Evolutionary conservation across 202 grass and related monocot genomes (phyloP).

Genomic region (Bolboschoenoplectus hybrid): DNA sequence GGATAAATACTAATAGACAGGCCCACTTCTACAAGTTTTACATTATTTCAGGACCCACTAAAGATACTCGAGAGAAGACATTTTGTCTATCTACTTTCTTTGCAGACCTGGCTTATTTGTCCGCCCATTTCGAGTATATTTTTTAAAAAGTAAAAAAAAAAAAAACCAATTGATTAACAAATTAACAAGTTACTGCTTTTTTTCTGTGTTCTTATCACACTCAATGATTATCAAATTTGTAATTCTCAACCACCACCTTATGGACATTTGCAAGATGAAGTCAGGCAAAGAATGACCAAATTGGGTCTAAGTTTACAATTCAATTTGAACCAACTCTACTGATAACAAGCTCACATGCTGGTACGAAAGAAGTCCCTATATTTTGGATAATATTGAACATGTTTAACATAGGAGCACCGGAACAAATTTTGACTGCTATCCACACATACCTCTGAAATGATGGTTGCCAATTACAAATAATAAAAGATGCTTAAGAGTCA

Average conservation of each 20-base stretch:
- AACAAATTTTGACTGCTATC: constrained; percentile 2
- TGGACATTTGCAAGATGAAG: background rate
- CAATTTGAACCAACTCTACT: background rate
- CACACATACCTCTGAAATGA: background rate
- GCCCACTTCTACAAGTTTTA: constrained; percentile 13
- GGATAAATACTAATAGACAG: background rate
- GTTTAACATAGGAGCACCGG: background rate
- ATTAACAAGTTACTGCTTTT: background rate
- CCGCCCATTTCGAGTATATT: background rate
- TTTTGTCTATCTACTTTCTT: background rate
- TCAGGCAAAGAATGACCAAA: background rate
- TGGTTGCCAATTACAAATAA: background rate
- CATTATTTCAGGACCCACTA: constrained; percentile 6
- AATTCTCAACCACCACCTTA: constrained; percentile 9
- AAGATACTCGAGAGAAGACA: background rate
- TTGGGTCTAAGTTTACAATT: background rate
- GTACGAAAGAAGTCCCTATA: background rate
- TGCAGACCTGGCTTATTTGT: background rate
- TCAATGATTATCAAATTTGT: background rate
- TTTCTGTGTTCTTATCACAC: background rate
- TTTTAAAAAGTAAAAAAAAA: background rate
- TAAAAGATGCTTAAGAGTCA: background rate
- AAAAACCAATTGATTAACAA: background rate
- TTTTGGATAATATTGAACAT: background rate
- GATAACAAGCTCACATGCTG: background rate